Conservation (phyloP, 371 early-diverging fungal genomes). For the Mucor mucedo region DNA sequence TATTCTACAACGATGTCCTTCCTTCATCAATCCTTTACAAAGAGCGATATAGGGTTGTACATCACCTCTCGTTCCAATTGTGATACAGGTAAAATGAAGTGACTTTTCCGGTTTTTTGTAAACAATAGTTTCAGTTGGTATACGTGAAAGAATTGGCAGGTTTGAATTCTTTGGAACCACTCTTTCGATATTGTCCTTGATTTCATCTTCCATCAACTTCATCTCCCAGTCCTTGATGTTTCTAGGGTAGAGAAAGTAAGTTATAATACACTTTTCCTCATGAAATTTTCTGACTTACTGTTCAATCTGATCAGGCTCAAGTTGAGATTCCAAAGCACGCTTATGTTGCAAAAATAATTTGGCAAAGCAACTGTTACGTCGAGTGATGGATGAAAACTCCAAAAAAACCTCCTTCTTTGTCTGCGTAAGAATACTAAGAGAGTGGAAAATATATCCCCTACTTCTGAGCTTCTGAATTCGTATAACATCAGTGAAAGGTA, state of each 20-base stretch:
- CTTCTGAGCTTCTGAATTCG: conserved; percentile 48
- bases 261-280: too few relatives aligned
- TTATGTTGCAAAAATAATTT: conserved; percentile 39
- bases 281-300: conserved; percentile 9
- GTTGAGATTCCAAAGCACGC: conserved; percentile 21
- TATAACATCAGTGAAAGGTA: conserved; percentile 49
- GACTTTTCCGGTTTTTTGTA: conserved; percentile 46
- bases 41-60: conserved; percentile 88
- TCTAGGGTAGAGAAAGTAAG: background rate
- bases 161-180: conserved; percentile 18
- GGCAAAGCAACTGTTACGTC: conserved; percentile 53
- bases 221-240: conserved; percentile 43
- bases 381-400: conserved; percentile 46
- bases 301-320: conserved; percentile 20
- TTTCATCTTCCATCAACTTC: conserved; percentile 32
- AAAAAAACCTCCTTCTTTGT: conserved; percentile 40
- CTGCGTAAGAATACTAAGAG: conserved; percentile 27
- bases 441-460: conserved; percentile 39
- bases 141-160: conserved; percentile 31
- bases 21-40: conserved; percentile 72
- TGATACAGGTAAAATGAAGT: conserved; percentile 78
- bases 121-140: conserved; percentile 20
- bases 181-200: conserved; percentile 6
- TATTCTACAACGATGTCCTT: conserved; percentile 78
- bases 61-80: conserved; percentile 89